A percentile compares a stretch with the other conserved stretches of the same genome.
Evolutionary conservation across 1,284 basidiomycete species (phyloP).

Genomic region (Porodaedalea pini): DNA sequence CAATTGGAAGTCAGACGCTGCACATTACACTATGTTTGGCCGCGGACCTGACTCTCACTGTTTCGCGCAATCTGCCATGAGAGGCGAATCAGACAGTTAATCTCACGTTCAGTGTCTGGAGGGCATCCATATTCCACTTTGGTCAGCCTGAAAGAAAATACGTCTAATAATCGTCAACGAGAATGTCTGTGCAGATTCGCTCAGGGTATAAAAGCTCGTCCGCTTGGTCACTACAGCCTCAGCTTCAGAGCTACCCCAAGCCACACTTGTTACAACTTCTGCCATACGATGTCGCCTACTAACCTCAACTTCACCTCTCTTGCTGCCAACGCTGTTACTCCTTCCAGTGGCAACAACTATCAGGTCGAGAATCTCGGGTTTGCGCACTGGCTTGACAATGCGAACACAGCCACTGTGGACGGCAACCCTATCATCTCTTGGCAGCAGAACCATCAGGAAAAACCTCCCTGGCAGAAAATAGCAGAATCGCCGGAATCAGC

Average conservation of each 20-base stretch:
- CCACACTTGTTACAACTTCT: neutral
- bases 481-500: too few species aligned
- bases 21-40: neutral
- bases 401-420: neutral
- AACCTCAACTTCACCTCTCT: constrained; percentile 8
- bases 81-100: neutral
- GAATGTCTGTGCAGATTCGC: too few species aligned
- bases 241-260: constrained; percentile 6
- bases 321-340: constrained; percentile 8
- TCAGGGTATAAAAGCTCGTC: neutral
- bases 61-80: neutral
- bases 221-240: neutral
- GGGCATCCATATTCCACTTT: neutral
- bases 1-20: too few species aligned
- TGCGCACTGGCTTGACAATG: constrained; percentile 14
- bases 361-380: constrained; percentile 10
- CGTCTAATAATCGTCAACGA: too few species aligned
- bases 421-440: constrained; percentile 16
- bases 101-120: neutral
- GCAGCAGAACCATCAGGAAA: too few species aligned
- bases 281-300: neutral
- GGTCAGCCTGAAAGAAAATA: neutral
- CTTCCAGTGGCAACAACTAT: constrained; percentile 15
- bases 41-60: neutral
- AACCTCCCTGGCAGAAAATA: too few species aligned